Percentiles rank a stretch among this genome's conserved stretches.
Evolutionary conservation across 1,284 basidiomycete genomes (phyloP).

Genomic region (Pseudozyma tsukubaensis): DNA sequence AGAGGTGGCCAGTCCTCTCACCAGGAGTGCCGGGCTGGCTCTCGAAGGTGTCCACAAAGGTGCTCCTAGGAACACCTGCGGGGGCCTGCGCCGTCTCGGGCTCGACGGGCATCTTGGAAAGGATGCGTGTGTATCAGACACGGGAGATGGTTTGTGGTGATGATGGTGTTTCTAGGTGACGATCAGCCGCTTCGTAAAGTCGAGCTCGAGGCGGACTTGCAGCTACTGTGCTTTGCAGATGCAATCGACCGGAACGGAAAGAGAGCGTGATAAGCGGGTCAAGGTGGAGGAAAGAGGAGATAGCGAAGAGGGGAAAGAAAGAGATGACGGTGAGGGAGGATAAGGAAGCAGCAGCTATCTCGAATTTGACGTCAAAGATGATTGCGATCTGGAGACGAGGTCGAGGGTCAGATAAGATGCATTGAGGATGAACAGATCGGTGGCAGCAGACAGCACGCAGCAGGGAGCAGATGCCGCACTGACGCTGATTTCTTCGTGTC

Average conservation of each 20-base stretch:
- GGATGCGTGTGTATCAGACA: neutral
- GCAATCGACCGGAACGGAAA: neutral
- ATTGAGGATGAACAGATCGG: slow-evolving; percentile 8
- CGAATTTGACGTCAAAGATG: neutral
- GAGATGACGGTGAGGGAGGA: neutral
- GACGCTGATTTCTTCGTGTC: no score
- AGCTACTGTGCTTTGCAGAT: no score
- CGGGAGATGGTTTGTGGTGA: neutral
- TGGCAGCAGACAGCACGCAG: slow-evolving; percentile 5
- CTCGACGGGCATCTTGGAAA: slow-evolving; percentile 37
- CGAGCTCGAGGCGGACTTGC: no score
- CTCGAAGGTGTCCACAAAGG: slow-evolving; percentile 63
- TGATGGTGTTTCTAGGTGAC: slow-evolving; percentile 1
- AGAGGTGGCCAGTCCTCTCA: slow-evolving; percentile 59
- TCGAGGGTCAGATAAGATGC: no score
- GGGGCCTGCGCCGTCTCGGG: slow-evolving; percentile 56
- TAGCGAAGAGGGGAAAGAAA: neutral
- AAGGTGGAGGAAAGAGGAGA: neutral
- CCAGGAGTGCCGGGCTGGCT: slow-evolving; percentile 63
- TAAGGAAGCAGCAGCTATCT: neutral
- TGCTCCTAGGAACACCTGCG: slow-evolving; percentile 48
- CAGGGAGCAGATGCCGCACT: no score
- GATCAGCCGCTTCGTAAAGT: neutral
- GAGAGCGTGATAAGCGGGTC: slow-evolving; percentile 12
- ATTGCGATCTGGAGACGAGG: no score